Evolutionary conservation across 129 eudicot species (phyloP), one percentile per base, ranked within the genome.

Genomic region (Gnaphalium uliginosum): DNA sequence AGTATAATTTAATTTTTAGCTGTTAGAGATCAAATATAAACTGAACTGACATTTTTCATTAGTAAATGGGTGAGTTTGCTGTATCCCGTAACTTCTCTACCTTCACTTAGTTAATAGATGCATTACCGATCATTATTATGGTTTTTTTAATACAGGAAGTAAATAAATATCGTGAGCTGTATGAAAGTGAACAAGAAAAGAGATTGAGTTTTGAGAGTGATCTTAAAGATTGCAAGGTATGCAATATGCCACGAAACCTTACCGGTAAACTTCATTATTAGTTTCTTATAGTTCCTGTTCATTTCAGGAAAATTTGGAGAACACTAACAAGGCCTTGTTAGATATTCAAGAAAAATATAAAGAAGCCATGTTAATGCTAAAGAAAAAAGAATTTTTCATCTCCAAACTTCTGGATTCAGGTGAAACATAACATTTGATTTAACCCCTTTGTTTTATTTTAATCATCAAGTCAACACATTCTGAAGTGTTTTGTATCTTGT

Each of bases 201-300:
- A 90, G 85, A 65, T 77, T 88, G 46, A 79, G 82, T 33, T 62
- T 87, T 26, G 86, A 93, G 69, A 76, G 72, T 39, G 91, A 90
- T 62, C 96, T 93, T 80, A 88, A 76, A 74, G 89, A 78, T 68
- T 93, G 96, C 87, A 88, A 90, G 97, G 98, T 93, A 89, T 24
- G 75, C 26, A 66, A 37, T 54, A 18, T 43, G 46, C 24, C 22
- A 67, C 29, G 21, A 72, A 33, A 58, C 43, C 66, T 29, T 61
- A 73, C 25, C 69, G 8, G 50, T 21, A 24, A 22, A 43, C n/a
- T 37, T 53, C 10, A 23, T 8, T 2, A 43, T 37, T 72, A 50
- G 64, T 51, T 58, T 29, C 57, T 76, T 59, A 60, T 80, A 68
- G 19, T 60, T 54, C 67, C 8, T 50, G 17, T 66, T 25, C 21